Evolutionary conservation across 768 basidiomycete genomes (phyloP), one percentile per base, ranked within the genome.

Genomic region (Mycena rebaudengoi): DNA sequence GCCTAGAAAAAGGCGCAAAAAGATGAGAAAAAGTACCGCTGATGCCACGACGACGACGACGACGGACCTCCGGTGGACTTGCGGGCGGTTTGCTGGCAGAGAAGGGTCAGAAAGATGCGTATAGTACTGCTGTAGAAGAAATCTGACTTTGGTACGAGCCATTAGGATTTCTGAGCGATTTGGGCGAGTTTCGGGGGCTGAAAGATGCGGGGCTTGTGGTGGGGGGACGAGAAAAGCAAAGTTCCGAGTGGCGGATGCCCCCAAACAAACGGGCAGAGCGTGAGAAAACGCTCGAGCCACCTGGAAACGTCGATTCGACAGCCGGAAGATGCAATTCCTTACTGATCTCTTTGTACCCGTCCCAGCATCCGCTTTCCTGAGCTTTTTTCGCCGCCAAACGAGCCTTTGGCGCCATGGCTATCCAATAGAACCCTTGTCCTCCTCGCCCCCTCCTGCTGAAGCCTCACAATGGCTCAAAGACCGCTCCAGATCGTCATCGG

Each of bases 31-130:
- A 62, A 59, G 65, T 32, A 66, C 67, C 63, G 69, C 70, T 49
- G 49, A 21, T 43, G 35, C n/a, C n/a, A 32, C 41, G 55, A 50
- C 20, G 67, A 60, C 64, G 67, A 65, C 62, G 69, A 70, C 56
- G 61, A 81, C 87, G 70, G 71, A 90, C 95, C 96, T 91, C 97
- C 97, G 68, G 97, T 98, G 60, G 96, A 98, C 86, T 98, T 98
- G 82, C 96, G 95, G 75, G 96, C 96, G 77, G 96, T 98, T 95
- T 98, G 96, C 96, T 95, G 69, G 62, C 33, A 64, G 73, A 75
- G 65, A 70, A 70, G 54, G 73, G 75, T 74, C 57, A 75, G 67
- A 71, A 70, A 32, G 62, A 65, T 44, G 60, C 55, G 35, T 56
- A 58, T 25, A 49, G 21, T 62, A 49, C 40, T 14, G 49, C 66